These are phyloP conservation scores for Chlorella ohadii DNA, from an alignment of 139 green algal species.

Conservation along the genomic window DNA sequence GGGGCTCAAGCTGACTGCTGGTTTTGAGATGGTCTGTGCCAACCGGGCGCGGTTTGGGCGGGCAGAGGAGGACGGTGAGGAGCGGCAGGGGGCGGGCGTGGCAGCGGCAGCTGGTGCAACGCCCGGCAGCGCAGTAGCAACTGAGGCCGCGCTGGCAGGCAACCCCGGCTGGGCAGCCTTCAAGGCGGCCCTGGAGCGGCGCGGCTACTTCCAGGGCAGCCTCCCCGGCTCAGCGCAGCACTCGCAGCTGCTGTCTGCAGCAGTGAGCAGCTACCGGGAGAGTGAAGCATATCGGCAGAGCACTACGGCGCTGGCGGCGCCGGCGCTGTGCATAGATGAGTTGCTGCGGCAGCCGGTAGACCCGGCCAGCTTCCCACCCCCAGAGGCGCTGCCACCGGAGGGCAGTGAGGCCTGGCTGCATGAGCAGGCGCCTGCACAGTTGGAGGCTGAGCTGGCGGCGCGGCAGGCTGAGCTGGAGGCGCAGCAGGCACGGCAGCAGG, in stretches of 20 bases:
- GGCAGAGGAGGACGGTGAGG: background rate
- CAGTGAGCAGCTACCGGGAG: conserved; percentile 41
- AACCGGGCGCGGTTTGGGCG: conserved; percentile 11
- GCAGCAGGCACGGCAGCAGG: background rate
- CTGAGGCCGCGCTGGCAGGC: conserved; percentile 24
- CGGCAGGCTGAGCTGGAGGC: conserved; percentile 37
- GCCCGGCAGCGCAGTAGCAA: background rate
- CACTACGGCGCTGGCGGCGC: conserved; percentile 8
- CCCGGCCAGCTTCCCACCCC: background rate
- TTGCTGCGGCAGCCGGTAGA: conserved; percentile 12
- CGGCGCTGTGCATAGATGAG: background rate
- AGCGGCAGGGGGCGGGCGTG: background rate
- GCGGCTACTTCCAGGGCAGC: conserved; percentile 8
- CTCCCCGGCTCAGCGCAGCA: conserved; percentile 14
- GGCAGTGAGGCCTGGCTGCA: conserved; percentile 63
- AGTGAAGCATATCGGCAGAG: conserved; percentile 9
- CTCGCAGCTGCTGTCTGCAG: conserved; percentile 8
- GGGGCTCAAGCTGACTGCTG: conserved; percentile 77
- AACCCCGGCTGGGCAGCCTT: conserved; percentile 58
- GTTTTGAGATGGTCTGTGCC: conserved; percentile 73
- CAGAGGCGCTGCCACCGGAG: conserved; percentile 17
- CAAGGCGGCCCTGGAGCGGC: conserved; percentile 33
- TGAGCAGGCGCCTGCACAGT: conserved; percentile 31
- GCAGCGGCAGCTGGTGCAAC: background rate
- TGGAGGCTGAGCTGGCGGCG: conserved; percentile 56